These are phyloP conservation scores for Suillus clintonianus DNA, from an alignment of 768 basidiomycete species.

Conservation along the genomic window DNA sequence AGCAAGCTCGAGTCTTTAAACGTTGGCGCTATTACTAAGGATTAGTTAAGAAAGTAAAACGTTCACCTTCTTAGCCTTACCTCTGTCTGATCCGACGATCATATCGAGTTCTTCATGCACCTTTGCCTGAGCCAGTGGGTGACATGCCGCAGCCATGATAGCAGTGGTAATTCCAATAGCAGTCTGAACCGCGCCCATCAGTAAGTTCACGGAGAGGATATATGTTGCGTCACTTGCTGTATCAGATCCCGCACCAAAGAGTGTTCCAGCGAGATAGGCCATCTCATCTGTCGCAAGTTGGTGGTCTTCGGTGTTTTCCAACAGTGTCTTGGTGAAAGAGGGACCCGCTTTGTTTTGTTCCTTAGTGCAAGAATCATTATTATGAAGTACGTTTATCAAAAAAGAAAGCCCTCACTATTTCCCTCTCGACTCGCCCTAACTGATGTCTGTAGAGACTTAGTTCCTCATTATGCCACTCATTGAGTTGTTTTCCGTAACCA, in stretches of 20 bases:
- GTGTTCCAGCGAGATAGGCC: constrained; percentile 56
- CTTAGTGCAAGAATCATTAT: not conserved
- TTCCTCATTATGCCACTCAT: constrained; percentile 53
- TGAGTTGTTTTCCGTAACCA: constrained; percentile 55
- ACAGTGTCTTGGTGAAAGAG: constrained; percentile 51
- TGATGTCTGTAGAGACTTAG: constrained; percentile 50
- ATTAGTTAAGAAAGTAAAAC: not conserved
- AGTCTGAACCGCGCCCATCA: constrained; percentile 25
- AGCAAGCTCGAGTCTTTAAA: constrained; percentile 30
- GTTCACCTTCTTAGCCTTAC: not conserved
- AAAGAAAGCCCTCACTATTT: constrained; percentile 34
- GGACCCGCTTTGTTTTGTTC: not conserved
- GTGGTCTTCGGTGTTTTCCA: constrained; percentile 49
- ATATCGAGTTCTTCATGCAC: constrained; percentile 52
- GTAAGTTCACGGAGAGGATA: not conserved
- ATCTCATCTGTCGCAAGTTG: constrained; percentile 50
- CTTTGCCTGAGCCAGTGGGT: constrained; percentile 46
- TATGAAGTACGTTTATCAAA: not conserved
- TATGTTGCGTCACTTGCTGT: constrained; percentile 30
- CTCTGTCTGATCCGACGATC: constrained; percentile 40
- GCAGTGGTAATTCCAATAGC: constrained; percentile 50
- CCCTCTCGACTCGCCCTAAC: constrained; percentile 40
- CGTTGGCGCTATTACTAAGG: constrained; percentile 28
- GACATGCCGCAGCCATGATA: constrained; percentile 52
- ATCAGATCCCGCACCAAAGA: constrained; percentile 62